These are phyloP conservation scores for Cytospora schulzeri DNA, from an alignment of 2,329 filamentous ascomycete species.

Conservation along the genomic window DNA sequence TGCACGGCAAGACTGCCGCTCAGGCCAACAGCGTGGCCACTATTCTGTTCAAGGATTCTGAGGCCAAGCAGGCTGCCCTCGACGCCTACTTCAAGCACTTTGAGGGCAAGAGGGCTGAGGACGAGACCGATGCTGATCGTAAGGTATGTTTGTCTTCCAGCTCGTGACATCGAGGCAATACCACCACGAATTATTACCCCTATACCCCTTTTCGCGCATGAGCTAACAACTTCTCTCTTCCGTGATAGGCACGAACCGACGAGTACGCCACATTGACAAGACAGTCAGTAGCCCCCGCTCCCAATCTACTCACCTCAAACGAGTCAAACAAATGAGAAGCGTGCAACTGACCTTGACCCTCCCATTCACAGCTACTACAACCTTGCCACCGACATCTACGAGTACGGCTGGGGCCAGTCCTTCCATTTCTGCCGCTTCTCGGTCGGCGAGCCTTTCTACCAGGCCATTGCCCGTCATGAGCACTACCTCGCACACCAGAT, in stretches of 20 bases:
- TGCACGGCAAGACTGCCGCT: constrained; percentile 76
- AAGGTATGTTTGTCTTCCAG: constrained; percentile 58
- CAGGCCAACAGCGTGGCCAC: constrained; percentile 72
- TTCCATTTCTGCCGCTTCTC: constrained; percentile 99
- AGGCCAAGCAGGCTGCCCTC: constrained; percentile 60
- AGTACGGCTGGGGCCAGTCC: constrained; percentile 93
- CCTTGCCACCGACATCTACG: constrained; percentile 92
- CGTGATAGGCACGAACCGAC: constrained; percentile 68
- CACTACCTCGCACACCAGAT: constrained; percentile 95
- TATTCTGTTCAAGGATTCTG: constrained; percentile 79
- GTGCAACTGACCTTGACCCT: constrained; percentile 28
- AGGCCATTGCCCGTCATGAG: constrained; percentile 94
- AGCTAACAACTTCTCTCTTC: constrained; percentile 27
- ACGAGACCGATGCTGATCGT: constrained; percentile 81
- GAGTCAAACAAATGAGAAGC: background rate
- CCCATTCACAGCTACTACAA: constrained; percentile 79
- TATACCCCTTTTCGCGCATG: background rate
- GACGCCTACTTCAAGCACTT: constrained; percentile 89
- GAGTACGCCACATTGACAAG: constrained; percentile 93
- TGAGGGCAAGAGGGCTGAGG: constrained; percentile 71
- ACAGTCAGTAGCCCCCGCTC: constrained; percentile 69
- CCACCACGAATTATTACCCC: background rate
- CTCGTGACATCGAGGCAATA: background rate
- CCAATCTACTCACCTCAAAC: no score
- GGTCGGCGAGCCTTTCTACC: constrained; percentile 80